Base-by-base conservation (phyloP, 2,329 filamentous ascomycete species). In the Colletotrichum melonis region DNA sequence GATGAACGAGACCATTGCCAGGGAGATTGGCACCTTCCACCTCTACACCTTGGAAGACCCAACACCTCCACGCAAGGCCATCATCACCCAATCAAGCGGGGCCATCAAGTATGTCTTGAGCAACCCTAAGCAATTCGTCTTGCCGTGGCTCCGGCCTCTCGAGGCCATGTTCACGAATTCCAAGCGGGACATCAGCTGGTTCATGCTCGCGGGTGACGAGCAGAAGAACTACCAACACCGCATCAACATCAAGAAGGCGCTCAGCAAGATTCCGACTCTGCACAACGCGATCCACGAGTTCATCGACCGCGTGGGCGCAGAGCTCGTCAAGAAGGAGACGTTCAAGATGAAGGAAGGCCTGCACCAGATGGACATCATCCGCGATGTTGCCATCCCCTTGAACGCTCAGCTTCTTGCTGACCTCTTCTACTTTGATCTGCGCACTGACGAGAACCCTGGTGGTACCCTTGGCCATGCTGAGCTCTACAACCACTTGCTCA, bases 361-460 rank as follows among this genome's bases (percentile, higher is more conserved):
- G 1, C 77, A 81, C 71, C 84, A 86, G 75, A 78, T 86, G 32
- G 84, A 86, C 60, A 74, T 86, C 24, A 80, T 86, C 66, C 83
- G 84, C 14, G 89, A 91, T 62, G 86, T 92, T 16, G 89, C 88
- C 19, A 91, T 92, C 73, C 88, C 91, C 12, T 82, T 88, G 1
- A 90, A 89, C 5, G 86, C 89, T 3, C 82, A 86, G 56, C 86
- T 89, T 77, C 84, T 90, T 1, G 86, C 88, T 0, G 87, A 90
- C 55, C 81, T 89, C 14, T 90, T 91, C 79, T 89, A 89, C 65
- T 82, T 91, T 42, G 90, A 91, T 3, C 77, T 92, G 35, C 89
- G 89, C 75, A 88, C 86, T 0, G 80, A 84, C 0, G 84, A 90
- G 76, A 86, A 88, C 24, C 89, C 90, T 0, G 81, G 82, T 11